Conservation (phyloP, 2,329 filamentous ascomycete genomes). For the Chrysoporthe austroafricana region DNA sequence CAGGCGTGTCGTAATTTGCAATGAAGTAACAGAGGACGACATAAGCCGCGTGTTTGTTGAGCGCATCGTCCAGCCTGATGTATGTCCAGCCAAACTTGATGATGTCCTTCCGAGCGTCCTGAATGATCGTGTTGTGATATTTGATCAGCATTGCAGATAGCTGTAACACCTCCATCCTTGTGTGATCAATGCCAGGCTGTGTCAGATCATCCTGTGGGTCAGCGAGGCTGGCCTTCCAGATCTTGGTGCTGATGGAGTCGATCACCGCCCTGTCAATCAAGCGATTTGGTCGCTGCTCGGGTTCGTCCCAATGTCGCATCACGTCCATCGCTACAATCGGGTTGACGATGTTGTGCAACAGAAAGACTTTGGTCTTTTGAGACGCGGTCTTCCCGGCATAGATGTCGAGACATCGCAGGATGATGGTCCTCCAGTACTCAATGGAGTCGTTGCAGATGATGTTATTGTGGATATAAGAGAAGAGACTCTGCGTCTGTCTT, state of each 20-base stretch:
- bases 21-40: constrained; percentile 98
- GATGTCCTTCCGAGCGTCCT: constrained; percentile 93
- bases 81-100: constrained; percentile 99
- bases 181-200: constrained; percentile 90
- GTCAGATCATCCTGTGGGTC: constrained; percentile 82
- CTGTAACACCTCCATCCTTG: constrained; percentile 93
- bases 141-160: constrained; percentile 94
- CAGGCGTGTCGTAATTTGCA: constrained; percentile 91
- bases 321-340: constrained; percentile 97
- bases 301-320: constrained; percentile 75
- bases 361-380: constrained; percentile 90
- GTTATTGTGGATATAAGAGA: constrained; percentile 80
- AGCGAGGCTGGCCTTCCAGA: constrained; percentile 88
- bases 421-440: constrained; percentile 80
- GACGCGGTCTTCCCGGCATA: constrained; percentile 79
- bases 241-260: constrained; percentile 85
- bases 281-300: constrained; percentile 54
- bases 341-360: constrained; percentile 90
- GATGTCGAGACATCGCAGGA: constrained; percentile 84
- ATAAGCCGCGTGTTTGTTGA: constrained; percentile 98
- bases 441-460: constrained; percentile 85
- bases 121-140: constrained; percentile 84
- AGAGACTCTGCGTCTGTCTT: constrained; percentile 74
- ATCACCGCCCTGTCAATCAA: constrained; percentile 87
- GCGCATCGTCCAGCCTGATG: constrained; percentile 96